These are phyloP conservation scores for Prototheca wickerhamii DNA, from an alignment of 163 green algal species.

Conservation along the genomic window DNA sequence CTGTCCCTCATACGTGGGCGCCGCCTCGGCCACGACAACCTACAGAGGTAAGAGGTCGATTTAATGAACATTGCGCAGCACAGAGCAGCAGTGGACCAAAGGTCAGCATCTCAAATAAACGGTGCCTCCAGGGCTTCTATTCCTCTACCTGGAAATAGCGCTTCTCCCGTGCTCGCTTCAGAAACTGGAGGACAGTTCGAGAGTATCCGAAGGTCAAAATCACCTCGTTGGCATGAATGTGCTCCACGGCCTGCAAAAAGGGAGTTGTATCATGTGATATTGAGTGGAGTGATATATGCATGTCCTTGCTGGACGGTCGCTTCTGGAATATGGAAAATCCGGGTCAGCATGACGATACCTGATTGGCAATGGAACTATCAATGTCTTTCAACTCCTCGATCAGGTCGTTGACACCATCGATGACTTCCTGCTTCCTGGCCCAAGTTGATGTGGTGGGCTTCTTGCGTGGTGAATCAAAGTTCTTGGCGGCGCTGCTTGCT, in stretches of 20 bases:
- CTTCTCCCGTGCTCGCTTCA: slow-evolving; percentile 82
- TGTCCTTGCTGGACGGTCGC: neutral
- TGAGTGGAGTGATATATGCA: neutral
- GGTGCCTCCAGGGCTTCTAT: too few species aligned
- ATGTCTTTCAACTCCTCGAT: slow-evolving; percentile 90
- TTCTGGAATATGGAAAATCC: neutral
- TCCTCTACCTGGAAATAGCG: slow-evolving; percentile 80
- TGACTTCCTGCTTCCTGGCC: slow-evolving; percentile 68
- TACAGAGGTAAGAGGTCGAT: slow-evolving; percentile 29
- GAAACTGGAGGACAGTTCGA: slow-evolving; percentile 74
- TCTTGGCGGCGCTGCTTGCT: neutral
- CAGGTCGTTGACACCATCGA: slow-evolving; percentile 92
- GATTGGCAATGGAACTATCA: slow-evolving; percentile 51
- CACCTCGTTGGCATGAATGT: slow-evolving; percentile 93
- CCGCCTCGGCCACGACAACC: slow-evolving; percentile 89
- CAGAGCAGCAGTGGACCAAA: too few species aligned
- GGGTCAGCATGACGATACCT: neutral
- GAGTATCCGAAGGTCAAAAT: slow-evolving; percentile 83
- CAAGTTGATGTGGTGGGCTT: slow-evolving; percentile 32
- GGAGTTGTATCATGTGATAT: neutral
- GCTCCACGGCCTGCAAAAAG: slow-evolving; percentile 65
- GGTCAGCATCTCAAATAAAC: too few species aligned
- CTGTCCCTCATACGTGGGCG: slow-evolving; percentile 71
- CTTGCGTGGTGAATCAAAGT: neutral
- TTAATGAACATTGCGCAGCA: too few species aligned